Base-by-base conservation (phyloP, 179 eudicot species). In the Actinidia arguta region DNA sequence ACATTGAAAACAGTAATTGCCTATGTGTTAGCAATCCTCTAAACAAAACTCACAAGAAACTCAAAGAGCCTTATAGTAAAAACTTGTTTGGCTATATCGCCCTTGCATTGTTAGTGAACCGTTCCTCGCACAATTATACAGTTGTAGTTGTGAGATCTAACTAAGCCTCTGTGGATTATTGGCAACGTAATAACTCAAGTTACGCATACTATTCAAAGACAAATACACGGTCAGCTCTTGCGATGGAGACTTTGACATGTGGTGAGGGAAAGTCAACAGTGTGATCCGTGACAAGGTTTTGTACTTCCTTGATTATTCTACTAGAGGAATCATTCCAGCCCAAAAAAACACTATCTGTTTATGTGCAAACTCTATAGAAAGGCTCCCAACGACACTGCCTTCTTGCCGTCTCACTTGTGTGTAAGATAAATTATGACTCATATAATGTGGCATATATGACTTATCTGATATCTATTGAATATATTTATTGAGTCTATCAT, bases 1-100 rank as follows among this genome's bases (percentile, higher is more conserved):
- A 88, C 39, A 80, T 75, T 47, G 84, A 64, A 31, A 66, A 74
- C 62, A 80, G 58, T 66, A 81, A 52, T 63, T 81, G 82, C 39
- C 31, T 89, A 8, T 73, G 79, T 69, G 82, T 89, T 51, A 85
- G 88, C 55, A 87, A 89, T 73, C 91, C 89, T 8, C 42, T 89
- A 12, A 87, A 81, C 7, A 82, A 71, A 64, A 13, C 22, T 27
- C 76, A 46, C 80, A 80, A 66, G 68, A 85, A 63, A 82, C 82
- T 88, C 27, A 72, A 62, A 27, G 82, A 70, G 67, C 88, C 82
- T 77, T 66, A 75, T 10, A 80, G 83, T 82, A 69, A 13, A 76
- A 69, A 76, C n/a, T 25, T 44, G 52, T 47, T 79, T 13, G 87
- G 79, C 66, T 88, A 88, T 27, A 83, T 81, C 68, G 63, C 89